These are phyloP conservation scores for Umbilicus rupestris DNA, from an alignment of 164 flowering plant genomes.

Conservation along the genomic window DNA sequence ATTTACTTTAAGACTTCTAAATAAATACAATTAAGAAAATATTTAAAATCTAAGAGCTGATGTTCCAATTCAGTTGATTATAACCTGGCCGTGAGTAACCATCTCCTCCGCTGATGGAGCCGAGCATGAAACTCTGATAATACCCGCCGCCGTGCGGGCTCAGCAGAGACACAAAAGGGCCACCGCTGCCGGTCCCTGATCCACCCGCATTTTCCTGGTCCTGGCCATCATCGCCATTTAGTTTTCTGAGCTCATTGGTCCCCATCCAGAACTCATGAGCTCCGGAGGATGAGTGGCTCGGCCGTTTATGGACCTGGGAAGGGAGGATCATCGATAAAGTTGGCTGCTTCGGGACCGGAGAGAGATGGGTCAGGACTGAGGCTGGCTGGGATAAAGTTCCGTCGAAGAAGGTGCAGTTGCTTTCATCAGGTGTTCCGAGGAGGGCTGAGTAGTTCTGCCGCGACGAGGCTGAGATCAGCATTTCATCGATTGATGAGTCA, in stretches of 20 bases:
- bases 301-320: neutral
- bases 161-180: neutral
- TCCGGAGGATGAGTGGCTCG: neutral
- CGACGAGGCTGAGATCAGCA: slow-evolving; percentile 12
- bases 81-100: neutral
- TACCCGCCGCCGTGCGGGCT: neutral
- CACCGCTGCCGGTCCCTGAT: neutral
- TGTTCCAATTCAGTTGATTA: neutral
- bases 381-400: neutral
- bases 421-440: neutral
- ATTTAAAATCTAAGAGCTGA: neutral
- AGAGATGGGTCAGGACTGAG: neutral
- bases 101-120: neutral
- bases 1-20: no score
- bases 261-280: slow-evolving; percentile 1
- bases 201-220: neutral
- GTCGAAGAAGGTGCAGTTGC: neutral
- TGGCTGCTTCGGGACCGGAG: neutral
- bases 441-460: neutral
- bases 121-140: slow-evolving; percentile 1
- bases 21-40: neutral
- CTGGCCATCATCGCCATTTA: neutral
- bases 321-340: neutral
- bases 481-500: slow-evolving; percentile 19
- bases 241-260: neutral